Conservation (phyloP, 139 green algal genomes). For the Choricystis sp. region DNA sequence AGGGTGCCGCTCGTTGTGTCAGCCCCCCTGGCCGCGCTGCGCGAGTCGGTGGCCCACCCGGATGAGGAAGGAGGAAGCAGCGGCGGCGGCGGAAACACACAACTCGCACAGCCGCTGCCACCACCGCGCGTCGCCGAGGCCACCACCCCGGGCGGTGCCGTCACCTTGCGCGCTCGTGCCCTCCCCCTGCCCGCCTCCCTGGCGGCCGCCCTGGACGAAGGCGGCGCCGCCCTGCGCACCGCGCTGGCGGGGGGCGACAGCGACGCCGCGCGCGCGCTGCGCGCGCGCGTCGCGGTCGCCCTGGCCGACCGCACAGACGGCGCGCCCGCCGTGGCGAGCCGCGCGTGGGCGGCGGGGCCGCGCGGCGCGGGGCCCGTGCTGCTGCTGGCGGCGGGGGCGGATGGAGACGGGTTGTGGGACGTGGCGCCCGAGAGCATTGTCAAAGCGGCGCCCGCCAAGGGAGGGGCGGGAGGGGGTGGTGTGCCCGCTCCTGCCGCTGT, state of each 20-base stretch:
- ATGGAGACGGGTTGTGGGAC: constrained; percentile 24
- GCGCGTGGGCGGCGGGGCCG: constrained; percentile 72
- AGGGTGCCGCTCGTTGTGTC: constrained; percentile 73
- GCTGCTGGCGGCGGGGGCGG: constrained; percentile 27
- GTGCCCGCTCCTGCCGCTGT: neutral
- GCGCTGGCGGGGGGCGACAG: neutral
- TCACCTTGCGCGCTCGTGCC: constrained; percentile 49
- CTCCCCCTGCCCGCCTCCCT: constrained; percentile 33
- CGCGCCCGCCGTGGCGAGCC: constrained; percentile 13
- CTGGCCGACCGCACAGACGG: neutral
- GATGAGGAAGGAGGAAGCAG: constrained; percentile 1
- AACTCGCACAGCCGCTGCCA: neutral
- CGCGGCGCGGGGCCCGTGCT: constrained; percentile 61
- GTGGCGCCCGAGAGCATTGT: constrained; percentile 15
- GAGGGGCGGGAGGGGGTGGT: neutral
- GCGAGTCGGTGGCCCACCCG: constrained; percentile 9
- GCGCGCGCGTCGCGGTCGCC: constrained; percentile 1
- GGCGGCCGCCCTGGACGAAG: constrained; percentile 39
- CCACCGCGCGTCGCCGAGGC: constrained; percentile 43
- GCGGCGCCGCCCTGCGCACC: constrained; percentile 23
- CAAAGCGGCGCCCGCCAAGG: neutral
- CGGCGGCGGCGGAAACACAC: neutral
- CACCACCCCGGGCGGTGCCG: constrained; percentile 45
- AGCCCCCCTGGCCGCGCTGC: constrained; percentile 80
- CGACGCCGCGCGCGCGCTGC: neutral